Evolutionary conservation across 2,329 filamentous ascomycete genomes (phyloP), one percentile per base, ranked within the genome.

Genomic region (Pseudopyricularia javanii): DNA sequence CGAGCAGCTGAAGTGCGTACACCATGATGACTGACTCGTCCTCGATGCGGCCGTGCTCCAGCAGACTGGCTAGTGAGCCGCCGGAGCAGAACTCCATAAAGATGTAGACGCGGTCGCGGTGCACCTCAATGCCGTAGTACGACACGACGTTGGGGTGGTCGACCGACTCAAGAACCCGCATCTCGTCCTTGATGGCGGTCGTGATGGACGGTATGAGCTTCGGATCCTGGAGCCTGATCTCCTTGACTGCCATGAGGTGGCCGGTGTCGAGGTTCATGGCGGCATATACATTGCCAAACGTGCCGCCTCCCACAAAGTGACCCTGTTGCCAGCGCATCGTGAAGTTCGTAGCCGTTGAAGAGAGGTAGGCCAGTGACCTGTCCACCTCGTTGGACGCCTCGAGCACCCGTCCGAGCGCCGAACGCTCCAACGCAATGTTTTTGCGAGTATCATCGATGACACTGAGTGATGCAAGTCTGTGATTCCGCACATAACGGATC

Each of bases 21-120:
- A 97, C 91, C 82, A 94, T 94, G 56, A 95, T 91, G 56, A 97
- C 91, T 53, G 91, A 93, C 67, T 98, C 93, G 64, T 97, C 94
- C 71, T 96, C 93, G 57, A 98, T 96, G 40, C 93, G 86, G 12
- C 93, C 93, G 63, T 98, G 91, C 66, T 98, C 93, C 43, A 98
- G 75, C 51, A 98, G 73, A 50, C 81, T 86, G 43, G 93, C 91
- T 49, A 98, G 75, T 15, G 91, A 97, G 20, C 93, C 93, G 51
- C 93, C 91, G 4, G 90, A 94, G 68, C 93, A 98, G 69, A 95
- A 97, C 68, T 98, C 93, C 93, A 98, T 98, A 66, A 98, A 98
- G 59, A 98, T 96, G 69, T 97, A 98, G n/a, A 98, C 93, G 64
- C 95, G 93, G 74, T 98, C 93, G 57, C 93, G 82, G 69, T 98